Evolutionary conservation across 768 basidiomycete species (phyloP).

Genomic region (Auriscalpium orientale): DNA sequence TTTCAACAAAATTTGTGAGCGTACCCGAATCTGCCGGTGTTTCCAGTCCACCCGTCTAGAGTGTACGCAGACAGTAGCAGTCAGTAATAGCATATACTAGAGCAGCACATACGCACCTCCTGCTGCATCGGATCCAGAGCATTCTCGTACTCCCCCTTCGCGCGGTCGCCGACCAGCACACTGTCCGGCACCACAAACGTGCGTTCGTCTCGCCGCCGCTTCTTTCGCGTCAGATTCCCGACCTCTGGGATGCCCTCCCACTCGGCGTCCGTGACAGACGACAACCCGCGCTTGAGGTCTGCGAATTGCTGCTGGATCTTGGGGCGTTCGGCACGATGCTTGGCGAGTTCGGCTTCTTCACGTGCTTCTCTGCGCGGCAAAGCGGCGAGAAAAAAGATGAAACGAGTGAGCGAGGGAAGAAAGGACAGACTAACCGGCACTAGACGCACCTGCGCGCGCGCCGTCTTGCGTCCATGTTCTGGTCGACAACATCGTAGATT

Average conservation of each 20-base stretch:
- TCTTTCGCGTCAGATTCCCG: conserved; percentile 89
- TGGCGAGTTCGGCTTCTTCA: conserved; percentile 65
- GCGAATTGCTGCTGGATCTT: conserved; percentile 96
- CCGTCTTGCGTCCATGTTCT: conserved; percentile 82
- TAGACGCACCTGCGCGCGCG: conserved; percentile 64
- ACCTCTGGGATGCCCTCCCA: conserved; percentile 97
- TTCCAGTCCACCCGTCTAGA: conserved; percentile 60
- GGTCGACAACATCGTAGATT: conserved; percentile 90
- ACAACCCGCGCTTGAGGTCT: conserved; percentile 86
- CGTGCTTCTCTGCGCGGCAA: conserved; percentile 52
- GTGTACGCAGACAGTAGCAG: conserved; percentile 1
- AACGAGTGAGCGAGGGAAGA: not conserved
- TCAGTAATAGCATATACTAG: not conserved
- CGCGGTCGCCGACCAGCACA: conserved; percentile 78
- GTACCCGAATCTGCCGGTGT: conserved; percentile 77
- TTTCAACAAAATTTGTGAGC: conserved; percentile 90
- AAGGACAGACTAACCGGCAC: conserved; percentile 29
- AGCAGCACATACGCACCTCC: conserved; percentile 38
- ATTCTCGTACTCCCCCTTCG: conserved; percentile 69
- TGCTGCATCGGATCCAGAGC: conserved; percentile 72
- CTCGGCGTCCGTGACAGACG: conserved; percentile 80
- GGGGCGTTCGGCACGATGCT: conserved; percentile 79
- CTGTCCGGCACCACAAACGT: conserved; percentile 91
- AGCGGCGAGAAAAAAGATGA: conserved; percentile 17
- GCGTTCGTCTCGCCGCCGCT: conserved; percentile 78